A percentile compares a stretch with the other conserved stretches of the same genome.
Evolutionary conservation across 768 basidiomycete genomes (phyloP).

Genomic region (Mycena indigotica): DNA sequence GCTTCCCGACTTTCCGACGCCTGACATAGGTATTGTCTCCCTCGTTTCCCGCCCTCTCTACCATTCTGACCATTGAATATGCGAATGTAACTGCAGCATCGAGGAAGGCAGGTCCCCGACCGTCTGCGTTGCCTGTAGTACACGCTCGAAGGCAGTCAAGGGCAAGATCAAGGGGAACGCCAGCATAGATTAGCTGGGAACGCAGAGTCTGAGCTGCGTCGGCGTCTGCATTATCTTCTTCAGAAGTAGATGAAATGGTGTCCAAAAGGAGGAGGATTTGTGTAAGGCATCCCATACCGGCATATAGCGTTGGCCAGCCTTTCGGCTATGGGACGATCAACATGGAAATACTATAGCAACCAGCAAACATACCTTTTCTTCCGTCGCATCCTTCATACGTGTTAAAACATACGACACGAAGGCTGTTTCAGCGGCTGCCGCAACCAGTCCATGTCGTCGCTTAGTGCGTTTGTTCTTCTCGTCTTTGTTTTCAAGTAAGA

Average conservation of each 20-base stretch:
- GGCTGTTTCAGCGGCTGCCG: constrained; percentile 80
- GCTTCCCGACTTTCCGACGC: constrained; percentile 57
- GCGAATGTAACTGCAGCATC: constrained; percentile 84
- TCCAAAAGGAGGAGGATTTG: constrained; percentile 91
- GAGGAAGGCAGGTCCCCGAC: constrained; percentile 75
- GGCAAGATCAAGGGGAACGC: constrained; percentile 88
- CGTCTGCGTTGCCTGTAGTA: constrained; percentile 63
- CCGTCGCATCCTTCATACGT: constrained; percentile 85
- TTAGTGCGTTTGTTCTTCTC: constrained; percentile 33
- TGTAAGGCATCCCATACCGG: constrained; percentile 91
- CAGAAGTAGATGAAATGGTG: constrained; percentile 54
- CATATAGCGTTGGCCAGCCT: constrained; percentile 91
- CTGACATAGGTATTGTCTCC: constrained; percentile 77
- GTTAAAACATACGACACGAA: constrained; percentile 91
- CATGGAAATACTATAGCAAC: constrained; percentile 9
- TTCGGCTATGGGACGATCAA: constrained; percentile 66
- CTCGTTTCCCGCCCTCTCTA: constrained; percentile 85
- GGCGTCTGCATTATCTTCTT: constrained; percentile 23
- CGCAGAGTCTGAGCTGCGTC: constrained; percentile 84
- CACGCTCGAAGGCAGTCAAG: constrained; percentile 77
- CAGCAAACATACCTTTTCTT: constrained; percentile 72
- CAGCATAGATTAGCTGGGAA: constrained; percentile 92
- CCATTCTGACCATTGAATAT: constrained; percentile 83
- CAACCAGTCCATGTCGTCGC: constrained; percentile 75
- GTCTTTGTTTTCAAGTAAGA: constrained; percentile 57